Evolutionary conservation across 2,329 filamentous ascomycete genomes (phyloP).

Genomic region (Venturia oleaginea): DNA sequence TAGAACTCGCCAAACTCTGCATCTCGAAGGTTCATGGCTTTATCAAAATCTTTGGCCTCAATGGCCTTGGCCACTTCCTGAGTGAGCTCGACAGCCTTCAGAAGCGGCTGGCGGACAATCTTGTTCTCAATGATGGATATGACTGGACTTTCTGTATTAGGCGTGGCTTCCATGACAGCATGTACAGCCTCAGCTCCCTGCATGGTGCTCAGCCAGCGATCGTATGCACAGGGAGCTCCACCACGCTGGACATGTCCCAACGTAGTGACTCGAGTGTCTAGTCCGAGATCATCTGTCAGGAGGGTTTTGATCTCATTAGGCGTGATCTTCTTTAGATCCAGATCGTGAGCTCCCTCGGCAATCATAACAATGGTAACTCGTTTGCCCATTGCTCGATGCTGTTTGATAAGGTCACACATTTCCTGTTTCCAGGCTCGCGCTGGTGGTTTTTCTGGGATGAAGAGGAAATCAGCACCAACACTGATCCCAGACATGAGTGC

Average conservation of each 20-base stretch:
- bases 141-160: conserved; percentile 83
- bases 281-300: conserved; percentile 67
- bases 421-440: conserved; percentile 79
- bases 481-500: conserved; percentile 93
- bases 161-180: conserved; percentile 79
- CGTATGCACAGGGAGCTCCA: conserved; percentile 84
- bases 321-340: conserved; percentile 72
- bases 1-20: conserved; percentile 92
- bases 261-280: conserved; percentile 91
- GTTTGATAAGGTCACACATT: conserved; percentile 70
- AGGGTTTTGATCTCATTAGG: conserved; percentile 77
- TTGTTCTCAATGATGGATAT: conserved; percentile 98
- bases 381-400: conserved; percentile 83
- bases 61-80: conserved; percentile 78
- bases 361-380: conserved; percentile 97
- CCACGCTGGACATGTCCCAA: conserved; percentile 96
- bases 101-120: conserved; percentile 79
- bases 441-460: conserved; percentile 90
- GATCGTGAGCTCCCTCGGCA: conserved; percentile 86
- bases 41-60: conserved; percentile 73
- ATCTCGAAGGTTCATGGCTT: conserved; percentile 80
- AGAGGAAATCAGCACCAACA: conserved; percentile 91
- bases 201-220: conserved; percentile 83
- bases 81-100: conserved; percentile 81
- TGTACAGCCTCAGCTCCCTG: conserved; percentile 93